phyloP scores from a whole-genome alignment of 2,329 filamentous ascomycete genomes.

The Fusarium nygamai region DNA sequence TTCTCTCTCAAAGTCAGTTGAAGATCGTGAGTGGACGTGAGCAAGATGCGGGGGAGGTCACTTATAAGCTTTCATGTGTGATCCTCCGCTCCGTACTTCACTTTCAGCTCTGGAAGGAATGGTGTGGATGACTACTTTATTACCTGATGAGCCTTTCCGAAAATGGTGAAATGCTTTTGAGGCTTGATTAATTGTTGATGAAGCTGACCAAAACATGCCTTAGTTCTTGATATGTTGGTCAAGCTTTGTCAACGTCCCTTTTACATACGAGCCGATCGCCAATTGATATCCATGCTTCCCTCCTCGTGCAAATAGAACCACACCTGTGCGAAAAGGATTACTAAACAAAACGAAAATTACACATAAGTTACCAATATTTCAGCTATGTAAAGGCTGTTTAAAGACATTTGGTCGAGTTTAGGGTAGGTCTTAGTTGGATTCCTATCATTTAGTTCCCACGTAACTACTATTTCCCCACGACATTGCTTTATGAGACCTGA shows the following conservation, averaged over 20 bases:
- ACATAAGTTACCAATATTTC: background rate
- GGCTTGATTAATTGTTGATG: background rate
- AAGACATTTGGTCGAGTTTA: background rate
- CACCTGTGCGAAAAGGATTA: background rate
- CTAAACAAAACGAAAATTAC: background rate
- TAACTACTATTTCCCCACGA: background rate
- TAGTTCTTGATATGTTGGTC: background rate
- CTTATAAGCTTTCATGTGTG: slow-evolving; percentile 31
- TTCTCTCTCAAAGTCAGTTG: background rate
- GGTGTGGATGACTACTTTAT: slow-evolving; percentile 24
- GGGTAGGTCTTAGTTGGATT: background rate
- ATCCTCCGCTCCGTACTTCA: slow-evolving; percentile 13
- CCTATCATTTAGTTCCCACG: background rate
- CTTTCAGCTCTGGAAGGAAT: slow-evolving; percentile 6
- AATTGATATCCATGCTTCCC: background rate
- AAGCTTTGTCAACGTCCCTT: background rate
- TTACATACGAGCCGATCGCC: background rate
- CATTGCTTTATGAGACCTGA: background rate
- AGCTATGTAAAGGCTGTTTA: background rate
- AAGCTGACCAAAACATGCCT: slow-evolving; percentile 5
- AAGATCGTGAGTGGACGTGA: background rate
- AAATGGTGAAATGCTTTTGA: slow-evolving; percentile 1
- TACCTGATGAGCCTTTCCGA: slow-evolving; percentile 16
- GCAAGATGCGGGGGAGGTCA: slow-evolving; percentile 22
- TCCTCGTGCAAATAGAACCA: background rate